Conservation (phyloP, 2,329 filamentous ascomycete genomes). For the Epichloe typhina region DNA sequence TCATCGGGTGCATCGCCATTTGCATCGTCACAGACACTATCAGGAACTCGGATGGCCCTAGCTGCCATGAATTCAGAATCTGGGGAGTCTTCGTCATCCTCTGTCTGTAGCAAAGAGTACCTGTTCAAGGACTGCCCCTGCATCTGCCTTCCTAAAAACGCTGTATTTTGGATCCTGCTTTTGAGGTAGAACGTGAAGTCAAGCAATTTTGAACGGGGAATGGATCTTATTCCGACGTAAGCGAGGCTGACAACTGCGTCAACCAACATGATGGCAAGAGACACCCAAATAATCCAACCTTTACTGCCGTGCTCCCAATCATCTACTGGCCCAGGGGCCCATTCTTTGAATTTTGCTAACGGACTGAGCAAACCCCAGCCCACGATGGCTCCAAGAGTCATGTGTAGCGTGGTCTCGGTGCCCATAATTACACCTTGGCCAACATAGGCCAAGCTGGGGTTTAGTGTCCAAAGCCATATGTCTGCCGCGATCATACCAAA, state of each 20-base stretch:
- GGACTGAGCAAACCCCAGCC: slow-evolving; percentile 90
- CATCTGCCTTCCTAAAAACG: not conserved
- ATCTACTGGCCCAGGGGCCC: slow-evolving; percentile 76
- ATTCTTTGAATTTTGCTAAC: slow-evolving; percentile 69
- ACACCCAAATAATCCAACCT: slow-evolving; percentile 97
- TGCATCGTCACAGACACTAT: slow-evolving; percentile 5
- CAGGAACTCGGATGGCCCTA: not conserved
- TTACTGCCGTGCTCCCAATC: slow-evolving; percentile 92
- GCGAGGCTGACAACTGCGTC: slow-evolving; percentile 82
- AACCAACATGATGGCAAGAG: slow-evolving; percentile 88
- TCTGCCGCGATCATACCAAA: slow-evolving; percentile 63
- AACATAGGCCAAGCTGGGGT: slow-evolving; percentile 92
- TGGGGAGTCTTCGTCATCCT: not conserved
- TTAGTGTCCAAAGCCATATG: slow-evolving; percentile 89
- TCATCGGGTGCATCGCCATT: slow-evolving; percentile 48
- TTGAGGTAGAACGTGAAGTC: not conserved
- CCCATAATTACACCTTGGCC: slow-evolving; percentile 99
- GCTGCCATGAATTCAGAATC: not conserved
- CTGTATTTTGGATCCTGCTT: not conserved
- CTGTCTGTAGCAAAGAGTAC: slow-evolving; percentile 13
- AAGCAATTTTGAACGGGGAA: slow-evolving; percentile 17
- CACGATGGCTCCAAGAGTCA: slow-evolving; percentile 78
- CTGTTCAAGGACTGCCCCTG: slow-evolving; percentile 5
- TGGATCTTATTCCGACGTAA: slow-evolving; percentile 57
- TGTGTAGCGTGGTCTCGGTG: slow-evolving; percentile 84